Evolutionary conservation across 495 filamentous ascomycete genomes (phyloP).

Genomic region (Hypomontagnella submonticulosa): DNA sequence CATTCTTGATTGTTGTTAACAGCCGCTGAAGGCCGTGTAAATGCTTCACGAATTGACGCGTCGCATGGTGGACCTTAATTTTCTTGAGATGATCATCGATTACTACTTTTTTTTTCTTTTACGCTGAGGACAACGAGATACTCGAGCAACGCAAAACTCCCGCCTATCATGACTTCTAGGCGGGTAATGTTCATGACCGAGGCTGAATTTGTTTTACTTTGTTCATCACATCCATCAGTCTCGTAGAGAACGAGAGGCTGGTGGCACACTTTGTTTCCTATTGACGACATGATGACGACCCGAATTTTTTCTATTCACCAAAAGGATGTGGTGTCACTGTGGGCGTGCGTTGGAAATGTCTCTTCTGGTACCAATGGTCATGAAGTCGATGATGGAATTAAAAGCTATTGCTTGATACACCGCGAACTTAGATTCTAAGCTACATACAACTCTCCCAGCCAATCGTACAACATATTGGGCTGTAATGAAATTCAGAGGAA

Average conservation of each 20-base stretch:
- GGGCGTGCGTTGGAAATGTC: conserved; percentile 52
- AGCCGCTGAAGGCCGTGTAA: conserved; percentile 45
- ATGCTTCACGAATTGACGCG: conserved; percentile 50
- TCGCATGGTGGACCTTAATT: conserved; percentile 51
- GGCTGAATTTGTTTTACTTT: conserved; percentile 47
- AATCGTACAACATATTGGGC: conserved; percentile 47
- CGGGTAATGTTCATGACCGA: conserved; percentile 50
- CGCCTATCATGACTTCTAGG: conserved; percentile 47
- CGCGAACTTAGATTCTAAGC: conserved; percentile 51
- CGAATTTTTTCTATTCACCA: conserved; percentile 48
- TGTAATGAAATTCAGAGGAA: conserved; percentile 32
- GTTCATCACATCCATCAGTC: conserved; percentile 45
- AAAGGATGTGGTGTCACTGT: conserved; percentile 51
- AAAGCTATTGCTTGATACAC: conserved; percentile 51
- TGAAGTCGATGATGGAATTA: conserved; percentile 52
- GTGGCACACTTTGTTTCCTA: conserved; percentile 45
- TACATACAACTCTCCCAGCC: conserved; percentile 49
- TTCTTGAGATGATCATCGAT: conserved; percentile 42
- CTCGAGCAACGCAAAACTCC: conserved; percentile 41
- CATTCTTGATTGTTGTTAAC: conserved; percentile 53
- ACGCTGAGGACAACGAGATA: conserved; percentile 47
- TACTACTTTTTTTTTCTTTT: conserved; percentile 34
- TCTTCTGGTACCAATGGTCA: conserved; percentile 55
- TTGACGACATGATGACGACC: conserved; percentile 53
- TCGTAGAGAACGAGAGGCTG: conserved; percentile 38